Base-by-base conservation (phyloP, 441 rosid species). In the California macrophylla region DNA sequence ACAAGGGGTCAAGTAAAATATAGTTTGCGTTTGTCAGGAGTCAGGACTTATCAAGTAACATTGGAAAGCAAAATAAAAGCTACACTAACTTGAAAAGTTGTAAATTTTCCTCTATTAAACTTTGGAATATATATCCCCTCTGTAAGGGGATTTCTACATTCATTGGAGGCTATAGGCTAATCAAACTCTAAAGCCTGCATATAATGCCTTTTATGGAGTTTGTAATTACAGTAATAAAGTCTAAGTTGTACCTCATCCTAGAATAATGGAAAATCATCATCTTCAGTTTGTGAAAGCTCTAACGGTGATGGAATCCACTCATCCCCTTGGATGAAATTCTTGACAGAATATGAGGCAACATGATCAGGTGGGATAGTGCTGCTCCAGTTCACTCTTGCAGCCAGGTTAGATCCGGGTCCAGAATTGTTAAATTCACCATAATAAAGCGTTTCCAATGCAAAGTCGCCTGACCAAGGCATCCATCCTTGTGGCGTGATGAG, bases 301-400 rank as follows among this genome's bases (percentile, higher is more conserved):
- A 38, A 10, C 45, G 45, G 16, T 13, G 54, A 45, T 2, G 88
- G 84, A 75, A 87, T 83, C 98, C 97, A 89, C 64, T 81, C 78
- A 62, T 86, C 74, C 58, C 96, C 98, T 84, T 93, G 97, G 73
- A 93, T 87, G 77, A 93, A 93, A 75, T 83, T 91, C 66, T 82
- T 83, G 6, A 91, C 86, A 0, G 98, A 88, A 73, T 88, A 89
- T 13, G 80, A 71, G 36, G 66, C 23, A 58, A 85, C 77, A 80
- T 83, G 86, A 50, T 86, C 82, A 21, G 80, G 76, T 13, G 97
- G 93, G 71, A 93, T 81, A 60, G 72, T 83, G 78, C 83, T 81
- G 69, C 98, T 91, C 97, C 98, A 93, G 0, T 78, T 18, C 18
- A 91, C 95, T 76, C 98, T 83, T 0, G 69, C 36, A 1, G 90